Evolutionary conservation across 106 monocot species (phyloP).

Genomic region (Allium sativum): DNA sequence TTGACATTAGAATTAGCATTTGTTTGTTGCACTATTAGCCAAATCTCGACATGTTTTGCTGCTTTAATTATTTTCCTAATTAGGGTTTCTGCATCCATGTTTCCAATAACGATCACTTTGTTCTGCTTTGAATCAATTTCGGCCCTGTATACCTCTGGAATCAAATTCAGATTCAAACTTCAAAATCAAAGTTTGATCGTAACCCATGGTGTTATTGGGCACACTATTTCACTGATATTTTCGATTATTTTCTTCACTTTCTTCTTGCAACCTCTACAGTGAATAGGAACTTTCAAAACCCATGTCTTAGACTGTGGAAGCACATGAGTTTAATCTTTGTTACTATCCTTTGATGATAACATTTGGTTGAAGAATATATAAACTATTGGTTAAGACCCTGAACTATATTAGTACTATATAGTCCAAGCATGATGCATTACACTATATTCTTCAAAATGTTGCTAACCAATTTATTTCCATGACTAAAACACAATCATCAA

Average conservation of each 20-base stretch:
- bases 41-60: constrained; percentile 54
- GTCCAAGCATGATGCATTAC: too few relatives aligned
- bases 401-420: too few relatives aligned
- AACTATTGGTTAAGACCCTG: too few relatives aligned
- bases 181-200: constrained; percentile 2
- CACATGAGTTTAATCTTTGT: too few relatives aligned
- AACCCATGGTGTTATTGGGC: not conserved
- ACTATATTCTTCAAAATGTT: too few relatives aligned
- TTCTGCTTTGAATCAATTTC: constrained; percentile 39
- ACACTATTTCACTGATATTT: not conserved
- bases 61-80: constrained; percentile 44
- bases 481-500: too few relatives aligned
- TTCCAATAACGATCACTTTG: constrained; percentile 40
- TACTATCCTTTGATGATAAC: not conserved
- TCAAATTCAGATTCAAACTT: not conserved
- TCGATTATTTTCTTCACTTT: constrained; percentile 15
- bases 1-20: not conserved
- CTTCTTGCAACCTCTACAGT: constrained; percentile 24
- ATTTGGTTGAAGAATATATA: too few relatives aligned
- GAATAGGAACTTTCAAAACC: constrained; percentile 19
- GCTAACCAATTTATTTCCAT: too few relatives aligned
- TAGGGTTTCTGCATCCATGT: constrained; percentile 43
- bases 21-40: constrained; percentile 24
- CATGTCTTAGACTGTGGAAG: too few relatives aligned
- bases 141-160: constrained; percentile 24